Conservation (phyloP, 2,329 filamentous ascomycete genomes). For the Dendrostoma leiphaemia region DNA sequence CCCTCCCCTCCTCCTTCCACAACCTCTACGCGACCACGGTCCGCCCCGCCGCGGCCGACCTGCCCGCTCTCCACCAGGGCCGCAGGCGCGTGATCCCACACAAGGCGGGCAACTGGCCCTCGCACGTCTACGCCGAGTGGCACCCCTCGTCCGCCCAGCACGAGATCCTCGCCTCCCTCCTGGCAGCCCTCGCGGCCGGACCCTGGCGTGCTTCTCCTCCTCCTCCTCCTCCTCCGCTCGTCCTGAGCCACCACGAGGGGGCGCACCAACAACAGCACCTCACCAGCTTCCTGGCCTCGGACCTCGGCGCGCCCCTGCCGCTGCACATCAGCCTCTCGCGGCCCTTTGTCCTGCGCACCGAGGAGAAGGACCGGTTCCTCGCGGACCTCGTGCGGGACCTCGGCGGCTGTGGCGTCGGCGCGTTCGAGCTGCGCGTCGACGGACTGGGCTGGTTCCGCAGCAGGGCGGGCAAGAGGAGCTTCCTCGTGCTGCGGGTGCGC, state of each 20-base stretch:
- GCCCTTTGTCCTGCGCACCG: conserved; percentile 70
- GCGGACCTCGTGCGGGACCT: conserved; percentile 48
- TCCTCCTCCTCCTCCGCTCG: too few relatives aligned
- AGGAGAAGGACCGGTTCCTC: conserved; percentile 69
- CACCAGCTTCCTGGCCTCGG: conserved; percentile 70
- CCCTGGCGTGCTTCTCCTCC: too few relatives aligned
- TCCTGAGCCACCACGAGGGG: too few relatives aligned
- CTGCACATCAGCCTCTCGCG: conserved; percentile 90
- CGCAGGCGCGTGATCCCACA: conserved; percentile 81
- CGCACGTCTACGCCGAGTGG: conserved; percentile 91
- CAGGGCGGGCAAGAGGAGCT: conserved; percentile 68
- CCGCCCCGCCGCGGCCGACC: conserved; percentile 74
- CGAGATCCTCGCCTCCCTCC: conserved; percentile 41
- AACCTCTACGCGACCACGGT: conserved; percentile 85
- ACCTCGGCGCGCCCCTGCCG: conserved; percentile 74
- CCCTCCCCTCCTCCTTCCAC: conserved; percentile 77
- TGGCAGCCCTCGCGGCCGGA: conserved; percentile 35
- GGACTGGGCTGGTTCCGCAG: conserved; percentile 49
- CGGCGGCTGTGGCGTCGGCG: conserved; percentile 25
- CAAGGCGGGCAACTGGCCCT: conserved; percentile 86
- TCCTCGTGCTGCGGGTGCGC: conserved; percentile 72
- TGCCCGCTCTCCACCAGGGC: conserved; percentile 81
- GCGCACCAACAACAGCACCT: conserved; percentile 36
- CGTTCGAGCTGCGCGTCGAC: conserved; percentile 28
- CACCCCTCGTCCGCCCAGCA: conserved; percentile 50